Base-by-base conservation (phyloP, 148 eudicot genomes). In the Fagopyrum esculentum region DNA sequence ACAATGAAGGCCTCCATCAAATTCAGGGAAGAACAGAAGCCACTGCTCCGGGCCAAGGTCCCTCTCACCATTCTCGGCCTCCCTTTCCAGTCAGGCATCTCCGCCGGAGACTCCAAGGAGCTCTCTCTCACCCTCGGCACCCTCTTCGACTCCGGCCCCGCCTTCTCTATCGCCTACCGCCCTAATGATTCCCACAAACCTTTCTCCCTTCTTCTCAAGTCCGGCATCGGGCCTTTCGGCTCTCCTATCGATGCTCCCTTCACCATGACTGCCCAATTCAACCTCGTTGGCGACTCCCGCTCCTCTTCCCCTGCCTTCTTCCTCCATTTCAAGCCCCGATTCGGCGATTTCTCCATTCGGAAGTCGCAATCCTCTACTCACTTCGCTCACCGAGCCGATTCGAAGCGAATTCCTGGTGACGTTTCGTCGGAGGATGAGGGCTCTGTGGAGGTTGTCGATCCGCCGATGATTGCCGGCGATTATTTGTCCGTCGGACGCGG, bases 1-100 rank as follows among this genome's bases (percentile, higher is more conserved):
- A 76, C 0, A 8, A 93, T 93, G 98, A 93, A 93, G 77, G 98
- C 97, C 5, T 93, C 98, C 2, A 74, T 93, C 8, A 91, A 86
- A 80, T 89, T 93, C 49, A 82, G 98, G 35, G 97, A 93, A 44
- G 98, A 93, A 50, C 85, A 86, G 60, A 91, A 83, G 47, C 98
- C 98, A 3, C 76, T 93, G 0, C 77, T 86, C 74, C 81, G 91
- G 61, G 93, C 97, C n/a, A 93, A 89, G 81, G 76, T 93, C 19
- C 97, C 97, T 0, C 77, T 93, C n/a, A 88, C 77, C 75, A 82
- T 93, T 49, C 73, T 86, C 3, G 86, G 84, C 6, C 77, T 87
- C 26, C 98, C 97, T 0, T 89, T 91, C 57, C 93, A 91, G 73
- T 91, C 98, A 1, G 82, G 85, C 0, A 59, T 93, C 40, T 78